A percentile compares a stretch with the other conserved stretches of the same genome.
Evolutionary conservation across 192 early-diverging fungal genomes (phyloP).

Genomic region (Coemansia sp.): DNA sequence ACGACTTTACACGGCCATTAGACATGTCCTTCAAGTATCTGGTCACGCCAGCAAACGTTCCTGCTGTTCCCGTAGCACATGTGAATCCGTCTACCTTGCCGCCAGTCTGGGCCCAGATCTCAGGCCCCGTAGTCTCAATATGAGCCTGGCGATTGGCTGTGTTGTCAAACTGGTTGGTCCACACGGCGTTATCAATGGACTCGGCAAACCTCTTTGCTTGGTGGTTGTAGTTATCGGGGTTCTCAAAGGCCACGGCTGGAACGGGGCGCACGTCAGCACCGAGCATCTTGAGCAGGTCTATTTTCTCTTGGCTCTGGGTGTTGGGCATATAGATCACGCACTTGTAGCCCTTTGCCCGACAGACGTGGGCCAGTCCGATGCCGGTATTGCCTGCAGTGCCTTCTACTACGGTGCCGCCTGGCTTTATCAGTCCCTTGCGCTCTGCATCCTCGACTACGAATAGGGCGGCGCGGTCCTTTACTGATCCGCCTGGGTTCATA

Average conservation of each 20-base stretch:
- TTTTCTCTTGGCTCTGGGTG: slow-evolving; percentile 93
- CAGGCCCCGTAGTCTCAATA: slow-evolving; percentile 93
- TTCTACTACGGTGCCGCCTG: slow-evolving; percentile 88
- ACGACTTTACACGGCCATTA: slow-evolving; percentile 67
- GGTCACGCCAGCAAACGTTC: slow-evolving; percentile 83
- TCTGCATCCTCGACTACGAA: slow-evolving; percentile 95
- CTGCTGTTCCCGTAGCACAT: slow-evolving; percentile 90
- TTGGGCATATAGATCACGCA: slow-evolving; percentile 98
- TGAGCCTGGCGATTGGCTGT: slow-evolving; percentile 87
- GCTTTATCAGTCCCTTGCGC: slow-evolving; percentile 73
- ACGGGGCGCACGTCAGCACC: slow-evolving; percentile 94
- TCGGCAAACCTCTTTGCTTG: slow-evolving; percentile 84
- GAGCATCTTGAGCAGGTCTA: slow-evolving; percentile 86
- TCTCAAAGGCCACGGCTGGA: slow-evolving; percentile 87
- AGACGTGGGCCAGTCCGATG: slow-evolving; percentile 93
- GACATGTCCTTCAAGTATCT: slow-evolving; percentile 78
- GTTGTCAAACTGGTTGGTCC: slow-evolving; percentile 98
- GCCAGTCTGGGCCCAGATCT: slow-evolving; percentile 85
- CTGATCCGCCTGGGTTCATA: slow-evolving; percentile 95
- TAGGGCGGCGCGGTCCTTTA: slow-evolving; percentile 95
- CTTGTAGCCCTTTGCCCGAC: slow-evolving; percentile 89
- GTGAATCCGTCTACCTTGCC: slow-evolving; percentile 86
- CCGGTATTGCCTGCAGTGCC: slow-evolving; percentile 93
- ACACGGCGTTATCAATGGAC: slow-evolving; percentile 77
- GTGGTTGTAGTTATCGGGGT: slow-evolving; percentile 94